Percentiles rank a stretch among this genome's conserved stretches.
Conservation (phyloP, 768 basidiomycete genomes). For the Hericium coralloides region DNA sequence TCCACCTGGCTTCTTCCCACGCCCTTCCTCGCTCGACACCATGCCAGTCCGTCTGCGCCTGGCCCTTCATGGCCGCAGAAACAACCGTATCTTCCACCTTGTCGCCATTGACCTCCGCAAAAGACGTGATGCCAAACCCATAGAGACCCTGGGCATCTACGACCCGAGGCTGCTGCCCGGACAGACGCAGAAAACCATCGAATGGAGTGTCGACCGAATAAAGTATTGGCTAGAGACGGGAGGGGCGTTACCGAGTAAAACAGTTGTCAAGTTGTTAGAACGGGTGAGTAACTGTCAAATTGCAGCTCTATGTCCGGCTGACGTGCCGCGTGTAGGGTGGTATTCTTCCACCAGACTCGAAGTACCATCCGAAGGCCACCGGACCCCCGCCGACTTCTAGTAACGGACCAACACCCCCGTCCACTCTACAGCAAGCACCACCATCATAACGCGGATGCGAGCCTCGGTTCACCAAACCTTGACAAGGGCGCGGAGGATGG, state of each 20-base stretch:
- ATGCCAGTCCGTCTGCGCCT: conserved; percentile 87
- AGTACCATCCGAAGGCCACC: conserved; percentile 37
- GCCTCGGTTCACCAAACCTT: too few relatives aligned
- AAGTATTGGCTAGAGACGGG: conserved; percentile 73
- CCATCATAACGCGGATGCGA: neutral
- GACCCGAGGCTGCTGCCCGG: conserved; percentile 53
- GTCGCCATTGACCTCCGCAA: conserved; percentile 71
- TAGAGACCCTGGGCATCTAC: conserved; percentile 82
- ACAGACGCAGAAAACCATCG: conserved; percentile 58
- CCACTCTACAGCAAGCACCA: neutral
- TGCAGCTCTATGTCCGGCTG: neutral
- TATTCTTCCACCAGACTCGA: conserved; percentile 47
- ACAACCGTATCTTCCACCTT: conserved; percentile 73
- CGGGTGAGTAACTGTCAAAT: conserved; percentile 44
- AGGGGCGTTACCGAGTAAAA: conserved; percentile 75
- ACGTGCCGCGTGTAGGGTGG: conserved; percentile 38
- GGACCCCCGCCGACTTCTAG: neutral
- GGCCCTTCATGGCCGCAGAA: conserved; percentile 68
- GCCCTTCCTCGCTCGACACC: conserved; percentile 2
- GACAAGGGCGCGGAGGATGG: too few relatives aligned
- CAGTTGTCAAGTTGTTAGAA: conserved; percentile 69
- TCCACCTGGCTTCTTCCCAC: neutral
- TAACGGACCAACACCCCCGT: neutral
- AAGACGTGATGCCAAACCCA: conserved; percentile 75
- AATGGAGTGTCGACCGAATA: conserved; percentile 90